Evolutionary conservation across 257 asterid species (phyloP).

Genomic region (Cordia subcordata): DNA sequence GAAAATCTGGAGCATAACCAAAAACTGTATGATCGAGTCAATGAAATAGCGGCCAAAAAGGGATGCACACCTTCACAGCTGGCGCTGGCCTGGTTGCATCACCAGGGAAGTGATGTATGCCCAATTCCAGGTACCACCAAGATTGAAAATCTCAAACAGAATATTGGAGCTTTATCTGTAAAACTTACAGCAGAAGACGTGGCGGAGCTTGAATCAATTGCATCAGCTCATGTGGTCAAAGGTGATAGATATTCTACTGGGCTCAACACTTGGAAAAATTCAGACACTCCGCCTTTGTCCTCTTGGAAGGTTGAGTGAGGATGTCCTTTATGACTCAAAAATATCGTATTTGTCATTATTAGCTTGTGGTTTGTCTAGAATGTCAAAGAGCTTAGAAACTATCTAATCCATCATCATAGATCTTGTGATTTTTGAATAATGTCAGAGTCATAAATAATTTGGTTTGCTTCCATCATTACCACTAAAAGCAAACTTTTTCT

Average conservation of each 20-base stretch:
- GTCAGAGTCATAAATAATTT: too few relatives aligned
- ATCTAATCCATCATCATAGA: too few relatives aligned
- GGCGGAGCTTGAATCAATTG: conserved; percentile 3
- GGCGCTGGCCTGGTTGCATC: conserved; percentile 60
- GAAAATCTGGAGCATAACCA: conserved; percentile 42
- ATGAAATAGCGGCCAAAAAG: conserved; percentile 28
- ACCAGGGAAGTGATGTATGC: conserved; percentile 45
- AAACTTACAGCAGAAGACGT: conserved; percentile 5
- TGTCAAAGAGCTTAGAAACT: too few relatives aligned
- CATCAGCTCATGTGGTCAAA: conserved; percentile 8
- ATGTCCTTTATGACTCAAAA: not conserved
- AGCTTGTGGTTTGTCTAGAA: too few relatives aligned
- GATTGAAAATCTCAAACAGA: conserved; percentile 30
- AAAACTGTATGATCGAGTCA: conserved; percentile 26
- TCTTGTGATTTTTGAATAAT: too few relatives aligned
- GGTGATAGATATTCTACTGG: conserved; percentile 12
- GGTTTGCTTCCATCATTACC: too few relatives aligned
- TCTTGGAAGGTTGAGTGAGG: conserved; percentile 14
- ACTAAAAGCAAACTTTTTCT: too few relatives aligned
- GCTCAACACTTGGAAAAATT: conserved; percentile 10
- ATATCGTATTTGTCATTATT: not conserved
- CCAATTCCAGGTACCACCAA: conserved; percentile 51
- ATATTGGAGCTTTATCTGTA: conserved; percentile 27
- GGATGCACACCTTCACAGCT: conserved; percentile 50
- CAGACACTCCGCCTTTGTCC: conserved; percentile 22